Evolutionary conservation across 345 rosid species (phyloP).

Genomic region (Moringa oleifera): DNA sequence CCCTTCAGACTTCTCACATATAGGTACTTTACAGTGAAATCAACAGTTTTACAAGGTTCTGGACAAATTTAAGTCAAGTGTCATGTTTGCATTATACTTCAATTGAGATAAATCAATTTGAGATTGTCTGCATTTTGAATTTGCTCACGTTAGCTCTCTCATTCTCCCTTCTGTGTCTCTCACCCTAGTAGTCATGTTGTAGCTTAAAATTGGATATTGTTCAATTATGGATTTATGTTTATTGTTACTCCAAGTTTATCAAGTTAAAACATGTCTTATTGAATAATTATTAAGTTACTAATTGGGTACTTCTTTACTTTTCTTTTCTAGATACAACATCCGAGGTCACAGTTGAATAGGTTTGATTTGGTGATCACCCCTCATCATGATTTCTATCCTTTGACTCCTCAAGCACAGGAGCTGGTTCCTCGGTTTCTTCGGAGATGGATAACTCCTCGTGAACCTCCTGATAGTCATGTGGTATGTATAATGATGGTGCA

Average conservation of each 20-base stretch:
- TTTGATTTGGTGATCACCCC: constrained; percentile 97
- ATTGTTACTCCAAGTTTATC: background rate
- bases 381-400: constrained; percentile 83
- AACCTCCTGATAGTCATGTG: constrained; percentile 72
- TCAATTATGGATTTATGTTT: background rate
- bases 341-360: constrained; percentile 74
- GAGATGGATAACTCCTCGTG: constrained; percentile 78
- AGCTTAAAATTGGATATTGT: background rate
- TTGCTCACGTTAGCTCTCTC: too few species aligned
- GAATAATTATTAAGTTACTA: background rate
- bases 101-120: too few species aligned
- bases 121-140: too few species aligned
- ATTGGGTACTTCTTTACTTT: background rate
- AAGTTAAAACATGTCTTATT: background rate
- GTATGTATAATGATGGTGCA: constrained; percentile 30
- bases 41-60: too few species aligned
- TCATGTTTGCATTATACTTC: too few species aligned
- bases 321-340: constrained; percentile 74
- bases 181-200: background rate
- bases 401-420: constrained; percentile 70
- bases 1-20: too few species aligned
- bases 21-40: too few species aligned
- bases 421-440: constrained; percentile 71
- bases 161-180: too few species aligned
- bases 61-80: too few species aligned